phyloP scores from a whole-genome alignment of 1,139 yeast genomes.

The Blastobotrys buckinghamii region DNA sequence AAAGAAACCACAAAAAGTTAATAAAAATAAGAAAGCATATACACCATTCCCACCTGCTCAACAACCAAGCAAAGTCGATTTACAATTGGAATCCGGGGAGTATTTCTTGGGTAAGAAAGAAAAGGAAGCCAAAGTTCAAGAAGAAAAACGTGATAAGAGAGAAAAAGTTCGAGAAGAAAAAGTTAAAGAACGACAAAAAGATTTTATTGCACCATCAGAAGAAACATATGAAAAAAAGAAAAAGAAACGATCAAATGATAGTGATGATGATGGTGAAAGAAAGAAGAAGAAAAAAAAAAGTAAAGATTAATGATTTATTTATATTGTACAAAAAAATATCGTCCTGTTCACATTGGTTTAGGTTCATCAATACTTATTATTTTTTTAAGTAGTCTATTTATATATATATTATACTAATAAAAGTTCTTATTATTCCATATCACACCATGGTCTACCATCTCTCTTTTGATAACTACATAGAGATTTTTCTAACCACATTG shows the following conservation, averaged over 20 bases:
- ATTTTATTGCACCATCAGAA: constrained; percentile 82
- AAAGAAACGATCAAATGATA: constrained; percentile 14
- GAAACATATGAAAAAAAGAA: constrained; percentile 38
- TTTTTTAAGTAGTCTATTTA: not conserved
- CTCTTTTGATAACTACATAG: constrained; percentile 63
- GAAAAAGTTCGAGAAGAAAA: constrained; percentile 60
- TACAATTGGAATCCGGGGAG: constrained; percentile 98
- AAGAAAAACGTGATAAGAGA: constrained; percentile 76
- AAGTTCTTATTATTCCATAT: constrained; percentile 16
- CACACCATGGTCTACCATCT: constrained; percentile 39
- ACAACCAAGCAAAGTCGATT: constrained; percentile 93
- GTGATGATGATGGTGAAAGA: not conserved
- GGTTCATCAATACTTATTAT: too few species aligned
- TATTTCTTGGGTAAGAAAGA: constrained; percentile 87
- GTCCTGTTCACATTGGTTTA: too few species aligned
- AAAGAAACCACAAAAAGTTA: constrained; percentile 64
- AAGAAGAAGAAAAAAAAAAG: constrained; percentile 4
- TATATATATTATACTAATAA: not conserved
- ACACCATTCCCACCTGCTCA: constrained; percentile 99
- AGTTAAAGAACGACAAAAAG: constrained; percentile 68
- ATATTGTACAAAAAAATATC: not conserved
- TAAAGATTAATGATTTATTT: not conserved
- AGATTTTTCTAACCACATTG: constrained; percentile 64
- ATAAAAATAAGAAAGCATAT: constrained; percentile 37
- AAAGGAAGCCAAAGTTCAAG: constrained; percentile 63